Conservation (phyloP, 2,329 filamentous ascomycete genomes). For the Pseudocercospora pini-densiflorae region DNA sequence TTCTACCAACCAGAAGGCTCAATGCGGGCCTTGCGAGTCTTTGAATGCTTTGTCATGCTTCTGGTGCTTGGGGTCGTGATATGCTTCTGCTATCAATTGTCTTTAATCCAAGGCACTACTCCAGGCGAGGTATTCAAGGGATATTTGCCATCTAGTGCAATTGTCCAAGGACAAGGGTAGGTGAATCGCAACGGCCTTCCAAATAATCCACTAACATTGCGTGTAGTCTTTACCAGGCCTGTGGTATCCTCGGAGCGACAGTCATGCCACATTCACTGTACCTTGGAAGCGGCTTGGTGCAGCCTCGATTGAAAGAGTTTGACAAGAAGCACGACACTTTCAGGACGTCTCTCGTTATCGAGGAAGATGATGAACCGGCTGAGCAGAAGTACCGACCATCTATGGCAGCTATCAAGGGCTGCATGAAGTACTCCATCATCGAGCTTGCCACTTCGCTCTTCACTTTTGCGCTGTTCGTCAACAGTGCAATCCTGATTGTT, state of each 20-base stretch:
- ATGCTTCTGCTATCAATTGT: constrained; percentile 73
- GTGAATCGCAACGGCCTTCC: constrained; percentile 13
- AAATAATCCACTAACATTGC: constrained; percentile 22
- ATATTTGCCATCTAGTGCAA: constrained; percentile 64
- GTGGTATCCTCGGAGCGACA: constrained; percentile 77
- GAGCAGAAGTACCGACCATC: constrained; percentile 45
- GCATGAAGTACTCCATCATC: constrained; percentile 47
- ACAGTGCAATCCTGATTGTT: constrained; percentile 49
- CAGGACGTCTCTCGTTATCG: constrained; percentile 33
- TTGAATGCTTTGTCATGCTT: constrained; percentile 66
- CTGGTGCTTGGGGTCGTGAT: constrained; percentile 71
- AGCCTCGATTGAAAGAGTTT: constrained; percentile 68
- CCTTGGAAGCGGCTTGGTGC: constrained; percentile 71
- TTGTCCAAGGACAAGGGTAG: constrained; percentile 62
- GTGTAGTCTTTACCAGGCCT: constrained; percentile 66
- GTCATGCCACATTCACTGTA: constrained; percentile 74
- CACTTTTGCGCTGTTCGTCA: constrained; percentile 50
- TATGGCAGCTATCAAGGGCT: constrained; percentile 44
- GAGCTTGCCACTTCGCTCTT: constrained; percentile 47
- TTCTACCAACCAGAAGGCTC: constrained; percentile 66
- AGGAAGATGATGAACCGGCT: constrained; percentile 33
- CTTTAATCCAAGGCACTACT: constrained; percentile 60
- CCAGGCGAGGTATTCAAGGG: constrained; percentile 66
- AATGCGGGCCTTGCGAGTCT: constrained; percentile 64
- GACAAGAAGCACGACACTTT: constrained; percentile 62